phyloP scores from a whole-genome alignment of 176 grass and related monocot genomes.

The Aechmea fasciata region DNA sequence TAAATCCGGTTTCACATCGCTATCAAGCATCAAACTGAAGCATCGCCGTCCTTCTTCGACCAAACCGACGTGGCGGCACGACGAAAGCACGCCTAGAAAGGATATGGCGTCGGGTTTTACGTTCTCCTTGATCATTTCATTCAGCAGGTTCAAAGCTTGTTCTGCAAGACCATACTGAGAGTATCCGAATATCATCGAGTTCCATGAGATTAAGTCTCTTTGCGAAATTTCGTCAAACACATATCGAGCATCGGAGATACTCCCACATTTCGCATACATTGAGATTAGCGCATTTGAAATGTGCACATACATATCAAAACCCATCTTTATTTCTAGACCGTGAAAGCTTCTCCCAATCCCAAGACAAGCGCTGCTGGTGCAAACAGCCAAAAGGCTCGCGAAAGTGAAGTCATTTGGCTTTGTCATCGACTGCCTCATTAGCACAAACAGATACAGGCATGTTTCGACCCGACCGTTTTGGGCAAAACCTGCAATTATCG shows the following conservation, averaged over 20 bases:
- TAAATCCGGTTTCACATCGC: constrained; percentile 14
- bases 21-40: constrained; percentile 18
- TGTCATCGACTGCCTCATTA: constrained; percentile 10
- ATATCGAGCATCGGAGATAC: constrained; percentile 16
- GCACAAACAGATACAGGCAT: background rate
- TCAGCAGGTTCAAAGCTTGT: constrained; percentile 8
- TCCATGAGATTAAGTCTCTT: constrained; percentile 2
- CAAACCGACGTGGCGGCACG: constrained; percentile 22
- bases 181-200: constrained; percentile 11
- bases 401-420: constrained; percentile 33
- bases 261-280: constrained; percentile 1
- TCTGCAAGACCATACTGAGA: constrained; percentile 21
- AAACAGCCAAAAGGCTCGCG: constrained; percentile 17
- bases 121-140: constrained; percentile 14
- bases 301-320: constrained; percentile 21
- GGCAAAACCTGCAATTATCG: constrained; percentile 45
- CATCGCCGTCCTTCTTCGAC: constrained; percentile 19
- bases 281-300: constrained; percentile 19
- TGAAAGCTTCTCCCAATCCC: constrained; percentile 22
- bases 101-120: constrained; percentile 15
- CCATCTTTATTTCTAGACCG: constrained; percentile 12
- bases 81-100: constrained; percentile 24
- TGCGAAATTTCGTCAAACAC: constrained; percentile 1
- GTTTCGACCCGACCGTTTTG: constrained; percentile 12
- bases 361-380: constrained; percentile 24